phyloP scores from a whole-genome alignment of 1,284 basidiomycete genomes.

The Exobasidium cylindrosporum region DNA sequence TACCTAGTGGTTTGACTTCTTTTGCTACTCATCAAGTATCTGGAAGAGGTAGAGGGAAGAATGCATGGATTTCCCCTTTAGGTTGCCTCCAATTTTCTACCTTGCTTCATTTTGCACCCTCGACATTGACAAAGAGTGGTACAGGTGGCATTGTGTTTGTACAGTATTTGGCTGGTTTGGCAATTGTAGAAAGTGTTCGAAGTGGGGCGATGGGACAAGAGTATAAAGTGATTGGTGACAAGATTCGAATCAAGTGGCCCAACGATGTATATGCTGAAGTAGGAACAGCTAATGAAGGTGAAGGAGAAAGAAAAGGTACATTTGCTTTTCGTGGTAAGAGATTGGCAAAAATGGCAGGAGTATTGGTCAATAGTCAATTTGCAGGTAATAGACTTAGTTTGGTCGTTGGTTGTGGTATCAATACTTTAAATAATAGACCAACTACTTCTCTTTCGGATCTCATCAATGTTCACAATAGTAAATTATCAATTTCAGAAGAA shows the following conservation, averaged over 20 bases:
- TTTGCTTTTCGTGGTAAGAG: conserved; percentile 33
- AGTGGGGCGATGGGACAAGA: conserved; percentile 57
- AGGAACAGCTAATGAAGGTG: conserved; percentile 57
- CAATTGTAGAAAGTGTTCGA: conserved; percentile 78
- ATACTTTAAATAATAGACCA: conserved; percentile 78
- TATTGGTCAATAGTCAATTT: conserved; percentile 86
- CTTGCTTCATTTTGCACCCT: conserved; percentile 64
- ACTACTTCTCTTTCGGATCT: conserved; percentile 78
- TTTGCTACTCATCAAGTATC: conserved; percentile 82
- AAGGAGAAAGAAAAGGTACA: conserved; percentile 57
- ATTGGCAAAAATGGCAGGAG: conserved; percentile 61
- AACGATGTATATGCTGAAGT: conserved; percentile 85
- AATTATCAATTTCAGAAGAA: conserved; percentile 18
- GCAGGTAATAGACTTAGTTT: conserved; percentile 69
- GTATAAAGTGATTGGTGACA: conserved; percentile 64
- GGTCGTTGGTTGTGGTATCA: conserved; percentile 77
- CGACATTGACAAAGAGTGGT: conserved; percentile 45
- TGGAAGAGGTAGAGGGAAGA: conserved; percentile 82
- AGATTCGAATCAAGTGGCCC: conserved; percentile 81
- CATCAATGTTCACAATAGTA: conserved; percentile 48
- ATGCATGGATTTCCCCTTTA: conserved; percentile 86
- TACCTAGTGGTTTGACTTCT: conserved; percentile 75
- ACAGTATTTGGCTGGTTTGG: conserved; percentile 89
- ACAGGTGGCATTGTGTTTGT: conserved; percentile 66
- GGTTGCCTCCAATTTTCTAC: conserved; percentile 87